These are phyloP conservation scores for Hypoxylon trugodes DNA, from an alignment of 495 filamentous ascomycete species.

Conservation along the genomic window DNA sequence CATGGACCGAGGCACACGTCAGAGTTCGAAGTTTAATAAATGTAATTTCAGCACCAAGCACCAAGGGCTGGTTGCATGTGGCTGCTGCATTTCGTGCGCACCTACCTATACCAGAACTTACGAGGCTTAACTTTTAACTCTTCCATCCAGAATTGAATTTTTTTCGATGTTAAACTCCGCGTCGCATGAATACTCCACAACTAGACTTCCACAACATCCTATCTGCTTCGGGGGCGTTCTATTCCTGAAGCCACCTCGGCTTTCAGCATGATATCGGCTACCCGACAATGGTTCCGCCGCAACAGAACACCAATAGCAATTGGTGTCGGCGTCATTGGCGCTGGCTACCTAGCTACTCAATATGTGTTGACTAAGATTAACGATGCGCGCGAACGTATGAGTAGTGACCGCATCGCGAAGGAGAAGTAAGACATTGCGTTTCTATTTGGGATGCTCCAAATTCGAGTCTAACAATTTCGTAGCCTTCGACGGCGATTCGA, in stretches of 20 bases:
- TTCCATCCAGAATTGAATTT: neutral
- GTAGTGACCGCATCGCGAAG: slow-evolving; percentile 89
- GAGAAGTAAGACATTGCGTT: slow-evolving; percentile 76
- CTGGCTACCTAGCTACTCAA: slow-evolving; percentile 89
- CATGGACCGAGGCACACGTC: slow-evolving; percentile 40
- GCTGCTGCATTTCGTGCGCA: no score
- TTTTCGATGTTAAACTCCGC: slow-evolving; percentile 6
- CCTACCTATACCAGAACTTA: no score
- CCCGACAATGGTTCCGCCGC: slow-evolving; percentile 86
- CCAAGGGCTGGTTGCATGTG: slow-evolving; percentile 10
- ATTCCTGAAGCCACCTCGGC: slow-evolving; percentile 20
- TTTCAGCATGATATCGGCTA: slow-evolving; percentile 78
- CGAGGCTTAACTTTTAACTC: no score
- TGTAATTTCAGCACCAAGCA: slow-evolving; percentile 10
- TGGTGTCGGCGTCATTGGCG: slow-evolving; percentile 84
- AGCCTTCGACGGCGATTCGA: slow-evolving; percentile 95
- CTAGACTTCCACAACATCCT: neutral
- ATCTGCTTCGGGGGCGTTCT: slow-evolving; percentile 5
- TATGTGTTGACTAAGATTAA: slow-evolving; percentile 91
- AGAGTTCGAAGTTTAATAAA: slow-evolving; percentile 14
- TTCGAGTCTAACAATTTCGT: slow-evolving; percentile 3
- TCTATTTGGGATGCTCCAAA: slow-evolving; percentile 1
- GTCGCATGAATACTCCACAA: slow-evolving; percentile 2
- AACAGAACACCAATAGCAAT: slow-evolving; percentile 91
- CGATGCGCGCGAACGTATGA: slow-evolving; percentile 94